Base-by-base conservation (phyloP, 1,284 basidiomycete genomes). In the Schizophyllum amplum region DNA sequence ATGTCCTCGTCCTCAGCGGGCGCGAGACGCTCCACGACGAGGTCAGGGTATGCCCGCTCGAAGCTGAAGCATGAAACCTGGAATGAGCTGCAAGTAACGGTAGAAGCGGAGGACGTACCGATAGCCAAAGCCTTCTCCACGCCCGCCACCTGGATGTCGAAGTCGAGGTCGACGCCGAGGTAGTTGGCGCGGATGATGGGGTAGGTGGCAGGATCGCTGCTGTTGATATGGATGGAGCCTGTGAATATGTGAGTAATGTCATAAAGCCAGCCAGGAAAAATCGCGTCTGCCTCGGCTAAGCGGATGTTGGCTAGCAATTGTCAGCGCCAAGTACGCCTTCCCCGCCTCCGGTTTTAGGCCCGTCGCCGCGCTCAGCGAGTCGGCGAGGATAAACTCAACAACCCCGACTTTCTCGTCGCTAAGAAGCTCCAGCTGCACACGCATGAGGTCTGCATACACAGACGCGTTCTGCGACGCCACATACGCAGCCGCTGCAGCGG, bases 101-200 rank as follows among this genome's bases (percentile, higher is more conserved):
- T 5, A 5, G 27, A 13, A 13, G 5, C 5, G 6, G 27, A 33
- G 5, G 27, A 13, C 23, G 67, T 68, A 46, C 80, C 66, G n/a
- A 80, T 71, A 54, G 68, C 70, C 23, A 78, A 69, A 1, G 75
- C 65, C n/a, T 80, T 68, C 4, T 76, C 71, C 2, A 75, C 70
- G 17, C 73, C 72, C 20, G 76, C 77, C 13, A 76, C 68, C 61
- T 80, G 79, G 17, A 79, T 71, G 55, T 74, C 69, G 20, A 81
- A 63, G 61, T 82, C 80, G 56, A 74, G 70, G 51, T 74, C 74
- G 27, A 76, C 69, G 58, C 67, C 67, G 66, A 79, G 81, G 64
- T 75, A 81, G 64, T 80, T 80, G 26, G 79, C 78, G 20, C 67
- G 72, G 53, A 78, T 68, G 13, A 67, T 59, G 4, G 79, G 79